A percentile compares a stretch with the other conserved stretches of the same genome.
Conservation (phyloP, 169 alveolate genomes). For the Plasmodium reichenowi region DNA sequence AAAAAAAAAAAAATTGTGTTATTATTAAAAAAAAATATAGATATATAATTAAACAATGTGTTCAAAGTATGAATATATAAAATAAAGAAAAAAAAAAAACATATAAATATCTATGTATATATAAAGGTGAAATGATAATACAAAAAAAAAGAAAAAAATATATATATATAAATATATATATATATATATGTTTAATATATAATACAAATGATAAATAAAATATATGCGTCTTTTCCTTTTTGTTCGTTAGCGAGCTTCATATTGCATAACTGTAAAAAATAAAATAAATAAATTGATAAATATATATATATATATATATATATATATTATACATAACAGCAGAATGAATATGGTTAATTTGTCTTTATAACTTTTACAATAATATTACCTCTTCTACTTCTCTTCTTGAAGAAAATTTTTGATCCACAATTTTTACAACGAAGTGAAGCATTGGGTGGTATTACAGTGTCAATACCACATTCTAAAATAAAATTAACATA, state of each 20-base stretch:
- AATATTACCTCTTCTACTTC: conserved; percentile 85
- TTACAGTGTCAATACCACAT: conserved; percentile 89
- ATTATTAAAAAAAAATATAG: conserved; percentile 6
- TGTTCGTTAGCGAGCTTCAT: conserved; percentile 67
- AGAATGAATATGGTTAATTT: too few relatives aligned
- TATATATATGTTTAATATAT: not conserved
- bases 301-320: not conserved
- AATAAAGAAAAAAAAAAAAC: not conserved
- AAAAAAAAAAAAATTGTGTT: too few relatives aligned
- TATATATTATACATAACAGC: not conserved
- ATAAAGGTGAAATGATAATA: not conserved
- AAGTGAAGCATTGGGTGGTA: conserved; percentile 89
- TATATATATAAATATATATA: too few relatives aligned
- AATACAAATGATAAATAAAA: not conserved
- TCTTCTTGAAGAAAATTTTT: conserved; percentile 87
- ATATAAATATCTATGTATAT: not conserved
- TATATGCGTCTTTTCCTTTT: not conserved
- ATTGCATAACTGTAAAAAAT: conserved; percentile 59
- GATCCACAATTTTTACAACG: conserved; percentile 91
- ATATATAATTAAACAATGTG: not conserved
- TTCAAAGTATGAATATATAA: not conserved
- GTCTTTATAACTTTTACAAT: too few relatives aligned
- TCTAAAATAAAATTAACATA: conserved; percentile 74
- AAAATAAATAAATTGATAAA: not conserved
- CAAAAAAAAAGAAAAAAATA: conserved; percentile 4